Base-by-base conservation (phyloP, 805 yeast species). In the Ogataea ramenticola region DNA sequence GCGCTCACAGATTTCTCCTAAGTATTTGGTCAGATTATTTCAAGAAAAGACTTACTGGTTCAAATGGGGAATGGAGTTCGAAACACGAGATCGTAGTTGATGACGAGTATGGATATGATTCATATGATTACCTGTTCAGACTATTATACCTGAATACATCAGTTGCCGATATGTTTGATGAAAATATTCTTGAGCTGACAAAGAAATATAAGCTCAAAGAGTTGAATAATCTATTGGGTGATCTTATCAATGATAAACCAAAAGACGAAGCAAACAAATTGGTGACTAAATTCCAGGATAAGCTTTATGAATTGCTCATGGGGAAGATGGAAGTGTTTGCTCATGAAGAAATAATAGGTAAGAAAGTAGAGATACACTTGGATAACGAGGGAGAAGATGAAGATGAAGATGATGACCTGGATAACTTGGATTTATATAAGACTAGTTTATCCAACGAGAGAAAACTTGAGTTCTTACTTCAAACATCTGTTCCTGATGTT, bases 401-500 rank as follows among this genome's bases (percentile, higher is more conserved):
- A 17, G 30, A 37, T 24, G 16, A 52, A 42, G 39, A 45, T 22
- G 38, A 30, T 11, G 19, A 33, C 17, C 12, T 4, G 6, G 36
- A 35, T 3, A 26, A 33, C 16, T 16, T 19, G 14, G 7, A 24
- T 6, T 8, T 34, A 8, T 34, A n/a, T 15, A 4, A 34, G 10
- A 14, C 17, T 11, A 34, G n/a, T n/a, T 30, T 67, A 8, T 33
- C 58, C 1, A 43, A 36, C 1, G 45, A 46, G 1, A 58, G 62
- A n/a, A 61, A 57, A 40, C n/a, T 41, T 6, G 39, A 50, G 8
- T 45, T 70, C 12, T 24, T 39, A 9, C 12, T 11, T 12, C 14
- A 39, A 4, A 17, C 41, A 3, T 39, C 60, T 9, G 60, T 47
- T 36, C 77, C 85, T 0, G 87, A 82, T 59, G 53, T 75, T 0